Evolutionary conservation across 805 yeast genomes (phyloP).

Genomic region (Komagataella pastoris): DNA sequence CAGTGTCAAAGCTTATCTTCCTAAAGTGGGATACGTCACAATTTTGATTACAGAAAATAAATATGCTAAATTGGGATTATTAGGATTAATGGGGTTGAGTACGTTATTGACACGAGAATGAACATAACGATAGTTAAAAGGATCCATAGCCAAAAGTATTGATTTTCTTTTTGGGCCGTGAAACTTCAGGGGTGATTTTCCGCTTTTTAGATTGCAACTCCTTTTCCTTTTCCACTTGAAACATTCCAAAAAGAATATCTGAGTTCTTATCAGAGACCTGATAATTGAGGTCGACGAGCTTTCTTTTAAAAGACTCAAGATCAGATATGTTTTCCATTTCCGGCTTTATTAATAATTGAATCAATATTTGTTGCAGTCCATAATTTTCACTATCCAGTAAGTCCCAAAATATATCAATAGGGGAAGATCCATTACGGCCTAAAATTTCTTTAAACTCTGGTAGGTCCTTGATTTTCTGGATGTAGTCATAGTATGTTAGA

Average conservation of each 20-base stretch:
- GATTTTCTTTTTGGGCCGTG: not conserved
- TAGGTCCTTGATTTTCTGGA: conserved; percentile 36
- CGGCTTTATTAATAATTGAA: not conserved
- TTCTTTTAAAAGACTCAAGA: not conserved
- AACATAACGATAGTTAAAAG: not conserved
- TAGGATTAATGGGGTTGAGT: conserved; percentile 63
- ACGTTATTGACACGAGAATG: conserved; percentile 50
- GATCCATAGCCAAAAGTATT: conserved; percentile 4
- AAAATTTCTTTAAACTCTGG: conserved; percentile 44
- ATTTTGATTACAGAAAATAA: conserved; percentile 82
- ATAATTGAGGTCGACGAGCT: not conserved
- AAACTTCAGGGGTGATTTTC: not conserved
- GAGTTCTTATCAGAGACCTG: not conserved
- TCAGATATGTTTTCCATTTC: not conserved
- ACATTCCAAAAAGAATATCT: not conserved
- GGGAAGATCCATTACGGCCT: conserved; percentile 69
- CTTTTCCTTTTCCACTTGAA: not conserved
- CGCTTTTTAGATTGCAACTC: not conserved
- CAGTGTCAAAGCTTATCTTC: conserved; percentile 85
- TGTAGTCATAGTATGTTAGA: conserved; percentile 47
- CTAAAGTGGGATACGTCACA: conserved; percentile 82
- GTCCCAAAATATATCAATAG: conserved; percentile 70
- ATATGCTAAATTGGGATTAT: conserved; percentile 64
- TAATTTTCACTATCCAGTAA: conserved; percentile 48
- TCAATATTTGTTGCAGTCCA: not conserved